Base-by-base conservation (phyloP, 495 filamentous ascomycete species). In the Hypoxylon rickii region DNA sequence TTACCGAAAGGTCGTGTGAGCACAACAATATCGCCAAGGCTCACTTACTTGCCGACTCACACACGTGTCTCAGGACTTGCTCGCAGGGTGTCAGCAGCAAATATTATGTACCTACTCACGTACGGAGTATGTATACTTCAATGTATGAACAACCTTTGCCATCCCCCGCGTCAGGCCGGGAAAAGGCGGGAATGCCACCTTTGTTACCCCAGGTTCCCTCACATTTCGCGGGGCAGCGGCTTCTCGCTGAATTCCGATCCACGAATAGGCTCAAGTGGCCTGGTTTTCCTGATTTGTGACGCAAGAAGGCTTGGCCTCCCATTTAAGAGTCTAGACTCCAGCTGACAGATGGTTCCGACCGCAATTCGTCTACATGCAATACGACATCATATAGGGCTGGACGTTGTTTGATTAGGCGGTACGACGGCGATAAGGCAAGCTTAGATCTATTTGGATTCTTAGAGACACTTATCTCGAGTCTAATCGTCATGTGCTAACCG, bases 371-470 rank as follows among this genome's bases (percentile, higher is more conserved):
- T 39, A n/a, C 4, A 62, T 57, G 59, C 59, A 49, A 40, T 57
- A 54, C 59, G 18, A 63, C 59, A 50, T 46, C 42, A 57, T 41
- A 31, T 57, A 63, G 36, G 59, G 53, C 52, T 63, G 44, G 34
- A 38, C 32, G 10, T 5, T 57, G 41, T 31, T n/a, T 26, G 22
- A 41, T 33, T 37, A 15, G 33, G 43, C 29, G 32, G 24, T 21
- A 44, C 16, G 15, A 36, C 13, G 22, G 22, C n/a, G n/a, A n/a
- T n/a, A n/a, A n/a, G n/a, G n/a, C 36, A 13, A 21, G 10, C 31
- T 43, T 26, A 40, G 46, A 44, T 51, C 21, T 18, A 37, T 49
- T 31, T 18, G 26, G 20, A 33, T 33, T 7, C 17, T 21, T 29
- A 40, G 20, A 19, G 13, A 17, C 29, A 13, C 36, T 7, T 22